These are phyloP conservation scores for Cladosporium cucumerinum DNA, from an alignment of 2,329 filamentous ascomycete genomes.

Conservation along the genomic window DNA sequence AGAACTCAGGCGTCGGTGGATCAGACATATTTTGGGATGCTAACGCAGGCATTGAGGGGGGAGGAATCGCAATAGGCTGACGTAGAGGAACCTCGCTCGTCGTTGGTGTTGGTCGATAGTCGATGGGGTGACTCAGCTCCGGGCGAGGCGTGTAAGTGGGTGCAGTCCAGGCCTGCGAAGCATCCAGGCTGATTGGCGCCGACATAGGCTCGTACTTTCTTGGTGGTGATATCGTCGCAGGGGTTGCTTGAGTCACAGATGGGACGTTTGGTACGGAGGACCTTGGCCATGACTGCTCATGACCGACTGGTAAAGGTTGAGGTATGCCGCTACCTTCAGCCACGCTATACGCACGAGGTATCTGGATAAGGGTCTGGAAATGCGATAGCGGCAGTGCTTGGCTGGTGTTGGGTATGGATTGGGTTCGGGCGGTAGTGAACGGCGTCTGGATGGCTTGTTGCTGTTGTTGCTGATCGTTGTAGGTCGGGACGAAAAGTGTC, in stretches of 20 bases:
- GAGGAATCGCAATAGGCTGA: neutral
- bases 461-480: neutral
- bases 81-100: neutral
- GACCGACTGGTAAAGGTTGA: neutral
- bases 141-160: constrained; percentile 23
- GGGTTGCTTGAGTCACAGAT: neutral
- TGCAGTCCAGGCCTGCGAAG: constrained; percentile 19
- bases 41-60: neutral
- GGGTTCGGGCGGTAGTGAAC: neutral
- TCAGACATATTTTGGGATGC: neutral
- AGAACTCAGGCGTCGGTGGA: constrained; percentile 20
- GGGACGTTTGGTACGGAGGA: neutral
- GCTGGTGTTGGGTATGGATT: neutral
- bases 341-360: neutral
- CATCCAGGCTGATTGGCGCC: constrained; percentile 15
- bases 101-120: constrained; percentile 18
- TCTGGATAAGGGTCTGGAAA: constrained; percentile 4
- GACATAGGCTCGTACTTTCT: constrained; percentile 3
- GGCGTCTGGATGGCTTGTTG: neutral
- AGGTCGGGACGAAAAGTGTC: neutral
- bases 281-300: neutral
- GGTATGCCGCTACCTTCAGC: neutral
- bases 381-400: neutral
- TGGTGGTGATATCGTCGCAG: constrained; percentile 3
- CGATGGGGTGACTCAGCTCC: constrained; percentile 23